These are phyloP conservation scores for Globisporangium takayamanum DNA, from an alignment of 352 stramenopile species.

Conservation along the genomic window DNA sequence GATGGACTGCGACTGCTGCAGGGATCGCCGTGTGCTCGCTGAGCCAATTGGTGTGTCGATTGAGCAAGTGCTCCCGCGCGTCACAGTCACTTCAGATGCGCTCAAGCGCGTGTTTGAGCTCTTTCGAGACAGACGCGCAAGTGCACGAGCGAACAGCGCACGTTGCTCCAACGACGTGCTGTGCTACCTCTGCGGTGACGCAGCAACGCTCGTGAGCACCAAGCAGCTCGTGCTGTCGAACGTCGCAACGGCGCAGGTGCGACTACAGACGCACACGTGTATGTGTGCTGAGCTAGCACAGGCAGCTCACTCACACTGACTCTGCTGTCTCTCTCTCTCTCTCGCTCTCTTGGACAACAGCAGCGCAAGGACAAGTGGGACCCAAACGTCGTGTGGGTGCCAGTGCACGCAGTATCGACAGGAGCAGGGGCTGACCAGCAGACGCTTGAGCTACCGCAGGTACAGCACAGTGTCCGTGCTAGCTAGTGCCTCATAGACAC, in stretches of 20 bases:
- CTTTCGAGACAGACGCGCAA: slow-evolving; percentile 10
- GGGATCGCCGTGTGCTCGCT: slow-evolving; percentile 55
- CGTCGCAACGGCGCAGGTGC: slow-evolving; percentile 26
- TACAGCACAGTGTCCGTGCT: not conserved
- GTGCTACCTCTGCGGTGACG: slow-evolving; percentile 37
- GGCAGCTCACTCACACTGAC: not conserved
- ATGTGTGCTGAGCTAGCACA: not conserved
- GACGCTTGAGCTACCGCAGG: slow-evolving; percentile 10
- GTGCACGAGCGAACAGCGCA: not conserved
- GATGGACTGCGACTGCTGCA: slow-evolving; percentile 9
- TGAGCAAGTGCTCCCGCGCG: slow-evolving; percentile 39
- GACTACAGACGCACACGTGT: too few relatives aligned
- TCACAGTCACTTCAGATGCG: slow-evolving; percentile 31
- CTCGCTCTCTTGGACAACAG: not conserved
- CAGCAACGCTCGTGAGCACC: not conserved
- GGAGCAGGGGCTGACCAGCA: slow-evolving; percentile 1
- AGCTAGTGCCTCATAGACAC: not conserved
- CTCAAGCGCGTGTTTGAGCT: slow-evolving; percentile 48
- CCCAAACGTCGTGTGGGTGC: slow-evolving; percentile 23
- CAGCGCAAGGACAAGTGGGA: slow-evolving; percentile 13
- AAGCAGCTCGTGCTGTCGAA: slow-evolving; percentile 12
- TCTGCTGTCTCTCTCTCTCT: slow-evolving; percentile 1
- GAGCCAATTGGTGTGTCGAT: slow-evolving; percentile 30
- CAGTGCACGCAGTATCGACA: slow-evolving; percentile 17
- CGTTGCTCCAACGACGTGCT: slow-evolving; percentile 12